phyloP scores from a whole-genome alignment of 352 stramenopile genomes.

The Phytophthora crassamura region DNA sequence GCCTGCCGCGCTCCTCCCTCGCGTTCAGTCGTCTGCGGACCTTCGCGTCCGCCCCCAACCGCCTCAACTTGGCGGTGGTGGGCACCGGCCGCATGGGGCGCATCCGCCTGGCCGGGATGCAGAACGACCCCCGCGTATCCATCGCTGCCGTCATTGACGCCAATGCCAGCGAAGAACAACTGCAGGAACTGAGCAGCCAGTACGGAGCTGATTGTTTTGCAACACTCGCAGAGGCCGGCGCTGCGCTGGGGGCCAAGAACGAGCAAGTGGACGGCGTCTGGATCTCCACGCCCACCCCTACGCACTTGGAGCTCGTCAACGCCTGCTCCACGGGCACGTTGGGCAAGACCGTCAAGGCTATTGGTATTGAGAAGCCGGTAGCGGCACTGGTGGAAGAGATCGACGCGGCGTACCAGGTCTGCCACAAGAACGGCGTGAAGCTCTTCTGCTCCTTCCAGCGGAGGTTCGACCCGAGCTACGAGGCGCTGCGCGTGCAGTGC shows the following conservation, averaged over 20 bases:
- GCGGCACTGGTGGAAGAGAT: slow-evolving; percentile 63
- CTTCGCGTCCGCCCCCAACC: slow-evolving; percentile 22
- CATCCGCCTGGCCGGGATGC: slow-evolving; percentile 70
- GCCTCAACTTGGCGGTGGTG: slow-evolving; percentile 67
- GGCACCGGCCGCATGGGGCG: slow-evolving; percentile 80
- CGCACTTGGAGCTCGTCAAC: slow-evolving; percentile 63
- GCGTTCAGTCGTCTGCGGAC: not conserved
- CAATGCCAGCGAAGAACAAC: slow-evolving; percentile 19
- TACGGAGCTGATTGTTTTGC: slow-evolving; percentile 53
- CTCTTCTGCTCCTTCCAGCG: slow-evolving; percentile 93
- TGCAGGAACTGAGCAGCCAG: slow-evolving; percentile 43
- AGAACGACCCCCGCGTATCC: slow-evolving; percentile 54
- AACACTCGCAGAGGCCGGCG: slow-evolving; percentile 39
- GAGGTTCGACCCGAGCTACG: slow-evolving; percentile 92
- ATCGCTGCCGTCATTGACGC: slow-evolving; percentile 77
- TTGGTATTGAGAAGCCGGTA: slow-evolving; percentile 84
- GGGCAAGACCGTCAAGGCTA: slow-evolving; percentile 40
- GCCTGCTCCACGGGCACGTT: slow-evolving; percentile 31
- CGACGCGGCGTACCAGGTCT: slow-evolving; percentile 63
- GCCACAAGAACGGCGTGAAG: slow-evolving; percentile 54
- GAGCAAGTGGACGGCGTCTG: slow-evolving; percentile 63
- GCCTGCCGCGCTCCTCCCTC: slow-evolving; percentile 16
- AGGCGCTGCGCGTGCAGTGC: slow-evolving; percentile 50
- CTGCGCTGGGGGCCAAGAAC: slow-evolving; percentile 23
- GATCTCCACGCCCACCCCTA: slow-evolving; percentile 79